Evolutionary conservation across 257 asterid genomes (phyloP).

Genomic region (Solanum microdontum): DNA sequence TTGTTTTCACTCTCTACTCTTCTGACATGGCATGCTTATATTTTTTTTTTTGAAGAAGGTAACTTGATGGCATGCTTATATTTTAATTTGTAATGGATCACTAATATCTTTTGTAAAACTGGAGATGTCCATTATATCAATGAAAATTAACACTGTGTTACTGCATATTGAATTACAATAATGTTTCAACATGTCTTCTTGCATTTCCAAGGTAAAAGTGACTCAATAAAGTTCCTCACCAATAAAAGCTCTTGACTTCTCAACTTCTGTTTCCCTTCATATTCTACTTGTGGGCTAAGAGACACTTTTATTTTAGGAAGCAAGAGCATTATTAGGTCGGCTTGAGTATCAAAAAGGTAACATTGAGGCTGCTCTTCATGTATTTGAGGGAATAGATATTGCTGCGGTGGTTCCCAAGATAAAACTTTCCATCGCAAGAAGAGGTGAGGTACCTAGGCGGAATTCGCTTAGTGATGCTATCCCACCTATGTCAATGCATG

Average conservation of each 20-base stretch:
- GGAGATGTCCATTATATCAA: neutral
- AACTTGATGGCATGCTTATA: neutral
- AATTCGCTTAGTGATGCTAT: constrained; percentile 57
- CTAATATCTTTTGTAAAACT: neutral
- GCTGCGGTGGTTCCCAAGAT: constrained; percentile 67
- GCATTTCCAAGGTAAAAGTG: neutral
- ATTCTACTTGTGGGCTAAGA: neutral
- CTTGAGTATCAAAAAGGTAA: constrained; percentile 94
- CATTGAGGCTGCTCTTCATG: constrained; percentile 77
- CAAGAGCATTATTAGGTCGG: constrained; percentile 87
- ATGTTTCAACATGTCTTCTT: neutral
- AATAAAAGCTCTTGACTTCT: neutral
- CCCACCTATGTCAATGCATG: constrained; percentile 84
- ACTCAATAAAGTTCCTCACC: neutral
- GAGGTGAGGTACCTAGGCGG: constrained; percentile 52
- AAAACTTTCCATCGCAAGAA: constrained; percentile 40
- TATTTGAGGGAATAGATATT: constrained; percentile 84
- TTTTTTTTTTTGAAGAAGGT: neutral
- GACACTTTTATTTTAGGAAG: constrained; percentile 45
- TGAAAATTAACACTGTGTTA: neutral
- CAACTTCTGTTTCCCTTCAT: neutral
- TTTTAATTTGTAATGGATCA: neutral
- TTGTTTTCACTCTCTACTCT: neutral
- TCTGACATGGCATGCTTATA: neutral
- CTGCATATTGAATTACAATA: neutral